Evolutionary conservation across 108 stramenopile species (phyloP), one percentile per base, ranked within the genome.

Genomic region (Pseudonitzschia multistriata): DNA sequence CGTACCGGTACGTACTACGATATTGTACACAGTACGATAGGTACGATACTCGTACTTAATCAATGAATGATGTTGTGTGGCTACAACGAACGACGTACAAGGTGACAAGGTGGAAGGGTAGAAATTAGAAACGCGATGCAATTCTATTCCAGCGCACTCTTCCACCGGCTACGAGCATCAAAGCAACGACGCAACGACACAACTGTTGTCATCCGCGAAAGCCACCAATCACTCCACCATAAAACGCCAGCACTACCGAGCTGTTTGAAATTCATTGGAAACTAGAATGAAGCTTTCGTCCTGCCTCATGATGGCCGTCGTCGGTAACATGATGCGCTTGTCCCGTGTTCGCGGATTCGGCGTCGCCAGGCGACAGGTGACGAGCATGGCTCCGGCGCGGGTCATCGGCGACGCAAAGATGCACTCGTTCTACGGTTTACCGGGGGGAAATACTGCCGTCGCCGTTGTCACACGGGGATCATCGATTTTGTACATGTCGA

Each of bases 271-370:
- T 8, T 25, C 1, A 29, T 8, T n/a, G 29, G 57, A 29, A 35
- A 59, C 22, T 35, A 59, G 31, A 10, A 59, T 59, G 57, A 59
- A 59, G 57, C 57, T 59, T 33, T 59, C 57, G 13, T 59, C n/a
- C 35, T 59, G 57, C 33, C 57, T 59, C 33, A 59, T 30, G 2
- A 59, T 59, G 57, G 57, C 57, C 57, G 29, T 59, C 33, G 34
- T 59, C 57, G 57, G 57, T 33, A 59, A 59, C 57, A 59, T 59
- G 57, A 35, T 59, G 25, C 57, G 57, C 13, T 59, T 59, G 25
- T 33, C 48, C 47, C 48, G 45, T 49, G 63, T 48, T 35, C 42
- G 21, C 47, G 63, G 45, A 3, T 64, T 64, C 47, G 42, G 63
- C 27, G 63, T 64, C 47, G 42, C 63, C 17, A 39, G 63, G 7